Percentiles rank a stretch among this genome's conserved stretches.
Evolutionary conservation across 768 basidiomycete genomes (phyloP).

Genomic region (Cystobasidium ongulense): DNA sequence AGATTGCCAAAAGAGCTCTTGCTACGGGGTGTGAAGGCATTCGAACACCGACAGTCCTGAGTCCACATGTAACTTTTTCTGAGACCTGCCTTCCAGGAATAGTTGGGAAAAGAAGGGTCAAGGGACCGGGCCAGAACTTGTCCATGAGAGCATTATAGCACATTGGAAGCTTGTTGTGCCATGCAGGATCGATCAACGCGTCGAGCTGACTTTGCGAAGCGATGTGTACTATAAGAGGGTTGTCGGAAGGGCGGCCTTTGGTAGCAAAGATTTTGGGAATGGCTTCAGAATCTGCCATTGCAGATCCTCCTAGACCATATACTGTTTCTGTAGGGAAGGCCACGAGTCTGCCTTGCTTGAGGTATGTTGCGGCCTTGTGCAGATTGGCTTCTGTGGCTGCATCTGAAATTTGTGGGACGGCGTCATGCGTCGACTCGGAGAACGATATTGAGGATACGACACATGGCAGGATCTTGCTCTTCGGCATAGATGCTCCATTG

Average conservation of each 20-base stretch:
- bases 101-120: constrained; percentile 79
- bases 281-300: constrained; percentile 55
- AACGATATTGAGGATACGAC: constrained; percentile 12
- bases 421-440: neutral
- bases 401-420: constrained; percentile 23
- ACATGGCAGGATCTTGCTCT: constrained; percentile 17
- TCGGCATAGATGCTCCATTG: neutral
- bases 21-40: constrained; percentile 94
- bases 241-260: constrained; percentile 88
- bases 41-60: constrained; percentile 66
- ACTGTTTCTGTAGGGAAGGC: constrained; percentile 97
- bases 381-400: constrained; percentile 1
- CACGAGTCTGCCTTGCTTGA: constrained; percentile 47
- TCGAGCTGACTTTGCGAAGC: constrained; percentile 74
- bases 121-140: constrained; percentile 87
- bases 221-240: constrained; percentile 94
- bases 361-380: constrained; percentile 7
- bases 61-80: constrained; percentile 66
- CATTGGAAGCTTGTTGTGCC: constrained; percentile 50
- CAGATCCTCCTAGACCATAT: constrained; percentile 88
- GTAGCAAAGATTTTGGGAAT: constrained; percentile 68
- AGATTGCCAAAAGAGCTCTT: constrained; percentile 68
- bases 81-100: constrained; percentile 49
- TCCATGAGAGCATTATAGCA: constrained; percentile 68
- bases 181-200: constrained; percentile 61